Base-by-base conservation (phyloP, 164 flowering plant genomes). In the Piper betle region DNA sequence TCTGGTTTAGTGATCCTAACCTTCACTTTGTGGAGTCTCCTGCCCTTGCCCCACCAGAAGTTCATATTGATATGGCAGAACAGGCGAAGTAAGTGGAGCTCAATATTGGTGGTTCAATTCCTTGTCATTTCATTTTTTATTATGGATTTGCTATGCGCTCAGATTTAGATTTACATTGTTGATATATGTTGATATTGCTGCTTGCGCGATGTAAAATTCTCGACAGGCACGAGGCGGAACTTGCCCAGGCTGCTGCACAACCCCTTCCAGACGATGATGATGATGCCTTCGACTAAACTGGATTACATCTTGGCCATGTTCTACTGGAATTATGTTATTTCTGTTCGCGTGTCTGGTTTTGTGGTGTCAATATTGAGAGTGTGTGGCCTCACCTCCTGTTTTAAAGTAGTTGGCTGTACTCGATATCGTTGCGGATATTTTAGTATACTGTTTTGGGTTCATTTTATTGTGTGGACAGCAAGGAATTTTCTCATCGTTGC, bases 1-100 rank as follows among this genome's bases (percentile, higher is more conserved):
- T 18, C 42, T 48, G 15, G 11, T 39, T 33, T 55, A 72, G 75
- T 66, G 75, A 72, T 64, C 54, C 75, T 2, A 68, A 65, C 46
- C 71, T 72, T 37, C 75, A 62, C 62, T 69, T 72, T 52, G 68
- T 65, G 18, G 69, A 62, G 62, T 65, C 75, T 39, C 72, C 67
- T 33, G 72, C 69, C 20, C 72, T 72, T 55, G 64, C 69, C 13
- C 75, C 76, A 52, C 76, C 69, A 16, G 73, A 69, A 61, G 71
- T 69, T 50, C 66, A 62, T 0, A 72, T 72, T n/a, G 72, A 72
- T 62, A 48, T 72, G 64, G 67, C 50, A 12, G 61, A 64, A 10
- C 72, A 62, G 37, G 63, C 58, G 64, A 62, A 55, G 73, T 66
- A 60, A 18, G 75, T 55, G 15, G 12, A 2, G 8, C 3, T 25